phyloP scores from a whole-genome alignment of 176 grass and related monocot species.

The Chrysopogon serrulatus region DNA sequence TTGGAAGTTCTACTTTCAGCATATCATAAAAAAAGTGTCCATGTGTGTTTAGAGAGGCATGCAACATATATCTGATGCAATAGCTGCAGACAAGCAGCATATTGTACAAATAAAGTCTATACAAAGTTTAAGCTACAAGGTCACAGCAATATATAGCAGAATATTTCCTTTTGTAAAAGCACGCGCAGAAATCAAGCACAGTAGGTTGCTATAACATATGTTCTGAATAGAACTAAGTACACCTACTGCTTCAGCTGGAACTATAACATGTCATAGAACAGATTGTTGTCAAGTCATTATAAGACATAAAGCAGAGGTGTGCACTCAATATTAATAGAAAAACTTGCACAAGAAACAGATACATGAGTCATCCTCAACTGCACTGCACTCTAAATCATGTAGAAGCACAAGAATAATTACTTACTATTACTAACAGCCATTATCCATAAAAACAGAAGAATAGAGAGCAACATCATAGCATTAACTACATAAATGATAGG shows the following conservation, averaged over 20 bases:
- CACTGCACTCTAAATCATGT: not conserved
- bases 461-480: not conserved
- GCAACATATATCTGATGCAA: not conserved
- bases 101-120: not conserved
- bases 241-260: not conserved
- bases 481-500: not conserved
- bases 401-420: not conserved
- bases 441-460: not conserved
- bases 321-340: constrained; percentile 4
- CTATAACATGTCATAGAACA: not conserved
- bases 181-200: not conserved
- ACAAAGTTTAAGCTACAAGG: not conserved
- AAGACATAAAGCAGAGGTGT: not conserved
- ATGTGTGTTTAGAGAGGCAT: constrained; percentile 5
- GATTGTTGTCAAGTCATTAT: not conserved
- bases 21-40: not conserved
- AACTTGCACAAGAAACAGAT: not conserved
- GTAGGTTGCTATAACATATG: not conserved
- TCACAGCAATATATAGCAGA: not conserved
- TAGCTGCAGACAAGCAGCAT: not conserved
- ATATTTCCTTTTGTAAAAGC: not conserved
- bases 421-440: not conserved
- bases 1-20: not conserved
- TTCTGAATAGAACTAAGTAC: not conserved
- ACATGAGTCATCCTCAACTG: not conserved